Base-by-base conservation (phyloP, 106 monocot species). In the Dactylorhiza incarnata region DNA sequence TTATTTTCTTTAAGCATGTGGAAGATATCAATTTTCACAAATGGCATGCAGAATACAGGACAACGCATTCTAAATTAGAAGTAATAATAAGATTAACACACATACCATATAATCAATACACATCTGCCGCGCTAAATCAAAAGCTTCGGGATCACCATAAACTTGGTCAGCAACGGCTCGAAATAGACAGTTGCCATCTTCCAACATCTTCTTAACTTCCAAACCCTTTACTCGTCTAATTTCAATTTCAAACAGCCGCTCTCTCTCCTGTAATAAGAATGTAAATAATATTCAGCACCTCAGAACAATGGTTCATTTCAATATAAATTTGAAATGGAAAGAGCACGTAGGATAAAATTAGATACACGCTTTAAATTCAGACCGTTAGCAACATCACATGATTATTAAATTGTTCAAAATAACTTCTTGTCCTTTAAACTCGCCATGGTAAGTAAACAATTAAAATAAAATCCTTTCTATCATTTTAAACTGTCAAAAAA, bases 81-180 rank as follows among this genome's bases (percentile, higher is more conserved):
- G 65, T 29, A 29, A 65, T 65, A 65, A 65, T 9, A 59, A 65
- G 24, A 26, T 65, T 26, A 29, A 65, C 15, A 61, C 59, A 61
- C 59, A 76, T 94, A 97, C 97, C 97, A 97, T 94, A 71, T 99
- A 99, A 74, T 99, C 99, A 68, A 99, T 89, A 84, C 94, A 94
- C 91, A 94, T 90, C 78, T 99, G 99, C 73, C 99, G 89, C 37
- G 84, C 86, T 87, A 90, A 70, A 70, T 99, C 99, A 84, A 92
- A 92, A 72, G 81, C 82, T 75, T 99, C 99, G 79, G 99, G 79
- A 75, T 99, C 99, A 76, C 99, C 99, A 86, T 94, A 99, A 51
- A 99, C 94, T 86, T 99, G 94, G 79, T 99, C 99, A 19, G 99
- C 99, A 79, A 99, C 88, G 68, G 99, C 94, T 74, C 99, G 89